Evolutionary conservation across 192 early-diverging fungal species (phyloP).

Genomic region (Chytriomyces confervae): DNA sequence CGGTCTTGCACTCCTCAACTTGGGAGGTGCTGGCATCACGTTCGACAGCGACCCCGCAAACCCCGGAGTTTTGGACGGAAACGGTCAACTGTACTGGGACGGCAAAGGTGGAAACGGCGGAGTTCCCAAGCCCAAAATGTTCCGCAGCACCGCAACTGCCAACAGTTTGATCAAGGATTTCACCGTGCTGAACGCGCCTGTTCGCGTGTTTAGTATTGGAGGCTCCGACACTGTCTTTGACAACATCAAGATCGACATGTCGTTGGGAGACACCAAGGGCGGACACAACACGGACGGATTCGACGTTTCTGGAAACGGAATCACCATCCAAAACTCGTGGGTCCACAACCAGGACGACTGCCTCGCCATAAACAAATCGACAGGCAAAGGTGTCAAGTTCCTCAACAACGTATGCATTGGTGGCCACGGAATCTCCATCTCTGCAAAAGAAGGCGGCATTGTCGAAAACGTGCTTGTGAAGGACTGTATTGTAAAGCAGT

Average conservation of each 20-base stretch:
- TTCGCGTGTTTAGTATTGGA: slow-evolving; percentile 49
- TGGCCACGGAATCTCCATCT: slow-evolving; percentile 48
- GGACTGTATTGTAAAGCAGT: slow-evolving; percentile 35
- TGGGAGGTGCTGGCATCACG: neutral
- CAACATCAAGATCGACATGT: slow-evolving; percentile 47
- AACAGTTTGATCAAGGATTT: slow-evolving; percentile 40
- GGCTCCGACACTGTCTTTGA: slow-evolving; percentile 41
- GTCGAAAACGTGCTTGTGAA: slow-evolving; percentile 49
- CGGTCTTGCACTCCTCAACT: neutral
- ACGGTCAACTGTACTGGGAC: slow-evolving; percentile 49
- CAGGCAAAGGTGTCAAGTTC: slow-evolving; percentile 45
- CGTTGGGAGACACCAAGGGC: slow-evolving; percentile 31
- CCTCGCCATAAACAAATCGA: slow-evolving; percentile 55
- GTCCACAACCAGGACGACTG: slow-evolving; percentile 60
- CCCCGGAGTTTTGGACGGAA: slow-evolving; percentile 40
- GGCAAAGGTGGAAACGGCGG: slow-evolving; percentile 55
- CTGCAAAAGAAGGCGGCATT: slow-evolving; percentile 20
- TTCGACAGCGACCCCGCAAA: neutral
- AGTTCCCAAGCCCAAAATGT: slow-evolving; percentile 42
- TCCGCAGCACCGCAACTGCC: slow-evolving; percentile 14
- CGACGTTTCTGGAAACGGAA: slow-evolving; percentile 30
- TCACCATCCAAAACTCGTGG: slow-evolving; percentile 43
- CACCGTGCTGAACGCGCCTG: slow-evolving; percentile 42
- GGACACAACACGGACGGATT: slow-evolving; percentile 37
- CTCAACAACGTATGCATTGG: slow-evolving; percentile 49